phyloP scores from a whole-genome alignment of 306 rosid species.

The Trichosanthes cucumerina region DNA sequence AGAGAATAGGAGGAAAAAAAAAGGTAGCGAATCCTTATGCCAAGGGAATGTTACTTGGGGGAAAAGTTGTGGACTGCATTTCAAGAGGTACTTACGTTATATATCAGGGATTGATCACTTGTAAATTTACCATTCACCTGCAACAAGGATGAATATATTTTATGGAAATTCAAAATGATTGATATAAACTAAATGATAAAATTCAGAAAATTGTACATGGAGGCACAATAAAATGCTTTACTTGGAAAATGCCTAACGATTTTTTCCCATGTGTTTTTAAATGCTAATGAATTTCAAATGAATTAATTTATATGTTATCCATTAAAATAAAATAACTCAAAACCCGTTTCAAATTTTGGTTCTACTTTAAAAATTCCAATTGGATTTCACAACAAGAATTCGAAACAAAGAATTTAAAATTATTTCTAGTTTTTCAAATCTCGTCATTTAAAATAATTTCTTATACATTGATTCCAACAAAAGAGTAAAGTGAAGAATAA shows the following conservation, averaged over 20 bases:
- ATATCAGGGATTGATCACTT: slow-evolving; percentile 60
- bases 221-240: neutral
- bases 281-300: neutral
- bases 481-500: neutral
- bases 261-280: neutral
- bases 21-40: neutral
- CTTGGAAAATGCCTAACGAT: neutral
- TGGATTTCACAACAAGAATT: neutral
- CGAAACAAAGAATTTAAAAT: neutral
- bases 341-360: neutral
- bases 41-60: neutral
- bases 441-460: neutral
- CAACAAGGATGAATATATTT: slow-evolving; percentile 10
- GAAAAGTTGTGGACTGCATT: neutral
- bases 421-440: neutral
- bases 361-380: neutral
- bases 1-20: neutral
- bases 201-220: neutral
- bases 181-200: neutral
- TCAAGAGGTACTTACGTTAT: slow-evolving; percentile 45
- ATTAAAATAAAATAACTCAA: neutral
- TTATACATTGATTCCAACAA: neutral
- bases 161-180: slow-evolving; percentile 1
- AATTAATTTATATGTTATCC: neutral
- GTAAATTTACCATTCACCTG: slow-evolving; percentile 90